A percentile compares a stretch with the other conserved stretches of the same genome.
Conservation (phyloP, 768 basidiomycete genomes). For the Boletus eberwhitei region DNA sequence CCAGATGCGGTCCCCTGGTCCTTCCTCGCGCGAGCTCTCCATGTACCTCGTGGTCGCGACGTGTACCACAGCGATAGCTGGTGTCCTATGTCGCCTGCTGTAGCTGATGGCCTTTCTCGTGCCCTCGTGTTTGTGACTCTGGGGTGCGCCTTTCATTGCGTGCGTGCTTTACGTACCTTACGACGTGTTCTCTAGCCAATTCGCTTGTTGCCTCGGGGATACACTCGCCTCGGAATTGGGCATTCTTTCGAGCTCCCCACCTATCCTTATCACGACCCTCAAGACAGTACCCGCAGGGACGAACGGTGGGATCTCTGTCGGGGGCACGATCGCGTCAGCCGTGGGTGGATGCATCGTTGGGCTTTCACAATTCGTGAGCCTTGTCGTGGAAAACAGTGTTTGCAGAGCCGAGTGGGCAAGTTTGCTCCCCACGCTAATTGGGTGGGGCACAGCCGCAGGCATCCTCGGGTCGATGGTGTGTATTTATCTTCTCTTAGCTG, state of each 20-base stretch:
- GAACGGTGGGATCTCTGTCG: slow-evolving; percentile 79
- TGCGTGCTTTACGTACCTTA: background rate
- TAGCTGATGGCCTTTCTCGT: slow-evolving; percentile 54
- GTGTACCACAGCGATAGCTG: slow-evolving; percentile 44
- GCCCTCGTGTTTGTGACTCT: slow-evolving; percentile 59
- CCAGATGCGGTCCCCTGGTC: slow-evolving; percentile 42
- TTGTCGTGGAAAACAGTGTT: slow-evolving; percentile 59
- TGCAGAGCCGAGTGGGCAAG: slow-evolving; percentile 43
- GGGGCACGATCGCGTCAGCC: slow-evolving; percentile 72
- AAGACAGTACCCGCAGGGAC: slow-evolving; percentile 80
- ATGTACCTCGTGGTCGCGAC: slow-evolving; percentile 10
- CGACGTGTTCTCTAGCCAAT: slow-evolving; percentile 51
- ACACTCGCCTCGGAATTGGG: slow-evolving; percentile 93
- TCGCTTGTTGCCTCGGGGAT: slow-evolving; percentile 86
- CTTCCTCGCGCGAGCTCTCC: slow-evolving; percentile 10
- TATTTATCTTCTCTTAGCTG: slow-evolving; percentile 2
- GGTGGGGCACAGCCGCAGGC: slow-evolving; percentile 66
- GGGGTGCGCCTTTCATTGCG: slow-evolving; percentile 45
- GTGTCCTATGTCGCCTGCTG: slow-evolving; percentile 56
- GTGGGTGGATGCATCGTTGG: slow-evolving; percentile 76
- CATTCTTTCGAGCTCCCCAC: slow-evolving; percentile 67
- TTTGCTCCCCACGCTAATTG: slow-evolving; percentile 43
- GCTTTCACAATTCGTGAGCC: slow-evolving; percentile 47
- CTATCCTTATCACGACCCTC: slow-evolving; percentile 77
- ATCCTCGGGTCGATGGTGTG: slow-evolving; percentile 76